Conservation (phyloP, 129 eudicot species). For the Artemisia tridentata region DNA sequence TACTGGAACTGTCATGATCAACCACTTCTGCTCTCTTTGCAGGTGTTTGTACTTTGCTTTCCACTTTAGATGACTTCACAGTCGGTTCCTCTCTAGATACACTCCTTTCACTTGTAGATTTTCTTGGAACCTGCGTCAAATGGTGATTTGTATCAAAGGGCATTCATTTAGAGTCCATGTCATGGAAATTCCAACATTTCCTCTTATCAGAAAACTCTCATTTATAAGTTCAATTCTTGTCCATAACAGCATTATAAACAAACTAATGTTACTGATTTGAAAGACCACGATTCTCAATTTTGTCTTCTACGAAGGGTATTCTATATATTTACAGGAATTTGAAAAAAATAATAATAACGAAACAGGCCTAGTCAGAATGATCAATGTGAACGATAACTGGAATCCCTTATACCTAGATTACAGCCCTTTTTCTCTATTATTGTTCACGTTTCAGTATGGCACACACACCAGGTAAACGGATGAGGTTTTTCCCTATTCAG, state of each 20-base stretch:
- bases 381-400: too few relatives aligned
- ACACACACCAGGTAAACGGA: too few relatives aligned
- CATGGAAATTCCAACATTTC: neutral
- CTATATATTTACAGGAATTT: too few relatives aligned
- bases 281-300: neutral
- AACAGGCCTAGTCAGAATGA: too few relatives aligned
- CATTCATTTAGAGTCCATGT: neutral
- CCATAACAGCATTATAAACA: neutral
- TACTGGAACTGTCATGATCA: conserved; percentile 41
- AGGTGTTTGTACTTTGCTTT: conserved; percentile 39
- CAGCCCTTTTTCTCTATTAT: too few relatives aligned
- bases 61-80: conserved; percentile 40
- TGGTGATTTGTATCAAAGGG: conserved; percentile 1
- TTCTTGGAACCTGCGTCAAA: conserved; percentile 63
- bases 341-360: too few relatives aligned
- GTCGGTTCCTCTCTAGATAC: conserved; percentile 44
- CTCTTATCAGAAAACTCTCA: neutral
- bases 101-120: conserved; percentile 65
- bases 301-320: neutral
- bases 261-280: neutral
- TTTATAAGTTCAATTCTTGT: neutral
- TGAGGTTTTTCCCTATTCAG: too few relatives aligned
- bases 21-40: conserved; percentile 50
- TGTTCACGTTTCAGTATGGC: too few relatives aligned
- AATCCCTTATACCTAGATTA: too few relatives aligned